A percentile compares a stretch with the other conserved stretches of the same genome.
Evolutionary conservation across 116 monocot genomes (phyloP).

Genomic region (Papilionanthe hybrid): DNA sequence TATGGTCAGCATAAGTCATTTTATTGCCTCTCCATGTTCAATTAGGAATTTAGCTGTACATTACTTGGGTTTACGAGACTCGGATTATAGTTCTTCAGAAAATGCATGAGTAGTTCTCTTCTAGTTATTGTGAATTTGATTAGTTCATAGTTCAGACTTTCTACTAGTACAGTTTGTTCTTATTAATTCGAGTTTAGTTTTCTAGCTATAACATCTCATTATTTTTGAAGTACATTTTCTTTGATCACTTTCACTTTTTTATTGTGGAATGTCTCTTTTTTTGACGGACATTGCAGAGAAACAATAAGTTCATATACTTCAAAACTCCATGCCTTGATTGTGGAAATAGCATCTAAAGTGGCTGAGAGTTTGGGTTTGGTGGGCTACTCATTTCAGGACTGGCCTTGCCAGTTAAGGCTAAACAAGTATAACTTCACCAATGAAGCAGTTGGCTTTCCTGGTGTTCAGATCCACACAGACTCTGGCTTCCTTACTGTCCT

Average conservation of each 20-base stretch:
- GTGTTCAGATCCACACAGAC: constrained; percentile 58
- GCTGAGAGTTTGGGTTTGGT: constrained; percentile 39
- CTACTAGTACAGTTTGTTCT: neutral
- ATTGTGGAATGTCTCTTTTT: neutral
- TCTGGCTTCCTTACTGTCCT: constrained; percentile 56
- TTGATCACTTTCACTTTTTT: neutral
- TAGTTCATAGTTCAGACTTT: neutral
- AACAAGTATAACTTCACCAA: constrained; percentile 53
- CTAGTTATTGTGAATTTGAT: neutral
- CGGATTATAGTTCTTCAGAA: too few relatives aligned
- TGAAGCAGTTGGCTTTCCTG: constrained; percentile 41
- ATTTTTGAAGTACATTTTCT: neutral
- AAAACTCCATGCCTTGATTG: constrained; percentile 27
- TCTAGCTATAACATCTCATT: neutral
- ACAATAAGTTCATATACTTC: constrained; percentile 31
- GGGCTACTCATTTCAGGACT: constrained; percentile 26
- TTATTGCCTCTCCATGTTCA: too few relatives aligned
- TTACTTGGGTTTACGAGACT: too few relatives aligned
- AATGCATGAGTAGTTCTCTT: neutral
- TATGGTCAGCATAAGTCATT: too few relatives aligned
- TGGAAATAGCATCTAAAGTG: constrained; percentile 35
- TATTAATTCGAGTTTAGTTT: neutral
- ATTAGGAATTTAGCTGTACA: too few relatives aligned
- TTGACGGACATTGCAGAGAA: constrained; percentile 26
- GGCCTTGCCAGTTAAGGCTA: constrained; percentile 50